Conservation (phyloP, 1,284 basidiomycete genomes). For the Athelia sp. region DNA sequence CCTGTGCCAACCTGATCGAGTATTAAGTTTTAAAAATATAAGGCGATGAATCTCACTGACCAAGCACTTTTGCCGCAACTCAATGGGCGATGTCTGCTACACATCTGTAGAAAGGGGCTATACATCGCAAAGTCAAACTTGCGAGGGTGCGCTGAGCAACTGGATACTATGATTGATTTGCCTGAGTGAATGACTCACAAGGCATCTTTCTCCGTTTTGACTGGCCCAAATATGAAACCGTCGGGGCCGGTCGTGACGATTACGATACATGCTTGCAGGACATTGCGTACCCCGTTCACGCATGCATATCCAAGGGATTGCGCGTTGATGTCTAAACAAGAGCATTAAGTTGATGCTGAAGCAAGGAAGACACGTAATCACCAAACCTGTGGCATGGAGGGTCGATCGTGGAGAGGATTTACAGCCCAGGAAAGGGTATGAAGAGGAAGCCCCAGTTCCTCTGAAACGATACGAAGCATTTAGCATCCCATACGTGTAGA, state of each 20-base stretch:
- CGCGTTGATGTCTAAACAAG: constrained; percentile 59
- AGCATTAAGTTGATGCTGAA: no score
- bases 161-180: no score
- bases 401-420: constrained; percentile 47
- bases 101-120: background rate
- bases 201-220: constrained; percentile 23
- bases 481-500: no score
- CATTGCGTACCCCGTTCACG: constrained; percentile 52
- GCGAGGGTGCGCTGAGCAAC: no score
- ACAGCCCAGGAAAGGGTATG: constrained; percentile 82
- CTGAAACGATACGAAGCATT: constrained; percentile 36
- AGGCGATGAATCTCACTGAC: no score
- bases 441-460: constrained; percentile 89
- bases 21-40: no score
- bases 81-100: background rate
- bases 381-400: constrained; percentile 73
- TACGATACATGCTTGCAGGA: constrained; percentile 43
- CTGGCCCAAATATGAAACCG: constrained; percentile 45
- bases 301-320: constrained; percentile 50
- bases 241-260: constrained; percentile 34
- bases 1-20: no score
- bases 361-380: no score
- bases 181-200: constrained; percentile 14
- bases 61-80: background rate
- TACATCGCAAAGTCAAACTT: background rate